phyloP scores from a whole-genome alignment of 2,329 filamentous ascomycete species.

The Alternaria sp. region DNA sequence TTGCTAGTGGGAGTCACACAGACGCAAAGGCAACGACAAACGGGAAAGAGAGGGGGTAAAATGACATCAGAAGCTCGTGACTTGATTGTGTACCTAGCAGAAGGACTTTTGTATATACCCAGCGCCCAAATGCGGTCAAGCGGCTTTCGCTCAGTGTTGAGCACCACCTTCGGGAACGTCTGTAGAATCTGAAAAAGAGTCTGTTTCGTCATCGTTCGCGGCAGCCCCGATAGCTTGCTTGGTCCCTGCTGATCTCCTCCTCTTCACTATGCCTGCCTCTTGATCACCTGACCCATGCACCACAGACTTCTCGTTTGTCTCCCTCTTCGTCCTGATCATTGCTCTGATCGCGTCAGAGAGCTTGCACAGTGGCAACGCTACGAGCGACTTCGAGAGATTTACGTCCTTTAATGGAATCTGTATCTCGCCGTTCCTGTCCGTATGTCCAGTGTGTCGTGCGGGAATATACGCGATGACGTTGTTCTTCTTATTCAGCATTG shows the following conservation, averaged over 20 bases:
- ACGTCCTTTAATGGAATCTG: not conserved
- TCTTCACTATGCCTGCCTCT: not conserved
- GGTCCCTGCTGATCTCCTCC: not conserved
- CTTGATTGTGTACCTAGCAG: not conserved
- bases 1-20: not conserved
- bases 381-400: not conserved
- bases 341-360: not conserved
- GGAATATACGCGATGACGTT: not conserved
- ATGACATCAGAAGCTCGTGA: not conserved
- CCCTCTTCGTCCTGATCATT: not conserved
- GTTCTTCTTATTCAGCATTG: not conserved
- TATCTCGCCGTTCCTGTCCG: not conserved
- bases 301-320: not conserved
- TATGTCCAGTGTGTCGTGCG: not conserved
- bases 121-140: not conserved
- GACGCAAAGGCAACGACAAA: not conserved
- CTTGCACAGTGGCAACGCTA: not conserved
- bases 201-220: not conserved
- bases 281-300: not conserved
- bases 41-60: not conserved
- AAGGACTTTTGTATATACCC: not conserved
- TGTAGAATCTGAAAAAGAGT: not conserved
- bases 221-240: not conserved
- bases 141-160: not conserved
- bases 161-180: not conserved